Conservation (phyloP, 768 basidiomycete species). For the Mycena latifolia region DNA sequence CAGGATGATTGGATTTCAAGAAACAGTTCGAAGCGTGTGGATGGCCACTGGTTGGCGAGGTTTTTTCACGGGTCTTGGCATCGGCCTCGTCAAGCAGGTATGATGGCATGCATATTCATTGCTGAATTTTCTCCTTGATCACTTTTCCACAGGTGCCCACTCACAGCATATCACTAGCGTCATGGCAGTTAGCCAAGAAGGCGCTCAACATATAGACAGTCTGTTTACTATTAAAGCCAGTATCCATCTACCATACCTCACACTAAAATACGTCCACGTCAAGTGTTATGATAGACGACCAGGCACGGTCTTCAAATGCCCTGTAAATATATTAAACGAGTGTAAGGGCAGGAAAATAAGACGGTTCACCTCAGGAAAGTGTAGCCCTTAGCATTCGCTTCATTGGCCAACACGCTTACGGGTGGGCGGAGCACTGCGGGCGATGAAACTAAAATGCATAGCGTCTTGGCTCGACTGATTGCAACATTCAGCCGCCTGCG, state of each 20-base stretch:
- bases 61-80: slow-evolving; percentile 43
- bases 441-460: slow-evolving; percentile 63
- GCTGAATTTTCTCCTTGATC: background rate
- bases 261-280: slow-evolving; percentile 48
- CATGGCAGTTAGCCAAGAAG: slow-evolving; percentile 39
- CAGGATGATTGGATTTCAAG: slow-evolving; percentile 40
- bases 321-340: slow-evolving; percentile 27
- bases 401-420: slow-evolving; percentile 56
- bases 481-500: slow-evolving; percentile 64
- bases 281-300: slow-evolving; percentile 54
- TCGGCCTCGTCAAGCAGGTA: slow-evolving; percentile 41
- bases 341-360: background rate
- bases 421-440: slow-evolving; percentile 58
- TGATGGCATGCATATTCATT: background rate
- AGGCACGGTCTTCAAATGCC: slow-evolving; percentile 63
- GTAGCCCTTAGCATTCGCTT: slow-evolving; percentile 60
- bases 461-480: slow-evolving; percentile 64
- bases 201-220: slow-evolving; percentile 19
- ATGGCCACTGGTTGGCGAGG: slow-evolving; percentile 39
- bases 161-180: slow-evolving; percentile 41
- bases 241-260: slow-evolving; percentile 18
- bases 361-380: slow-evolving; percentile 52
- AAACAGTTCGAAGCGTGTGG: slow-evolving; percentile 39
- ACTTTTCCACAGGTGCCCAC: slow-evolving; percentile 36
- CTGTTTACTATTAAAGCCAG: slow-evolving; percentile 6